These are phyloP conservation scores for Petunia hybrid DNA, from an alignment of 305 asterid genomes.

Conservation along the genomic window DNA sequence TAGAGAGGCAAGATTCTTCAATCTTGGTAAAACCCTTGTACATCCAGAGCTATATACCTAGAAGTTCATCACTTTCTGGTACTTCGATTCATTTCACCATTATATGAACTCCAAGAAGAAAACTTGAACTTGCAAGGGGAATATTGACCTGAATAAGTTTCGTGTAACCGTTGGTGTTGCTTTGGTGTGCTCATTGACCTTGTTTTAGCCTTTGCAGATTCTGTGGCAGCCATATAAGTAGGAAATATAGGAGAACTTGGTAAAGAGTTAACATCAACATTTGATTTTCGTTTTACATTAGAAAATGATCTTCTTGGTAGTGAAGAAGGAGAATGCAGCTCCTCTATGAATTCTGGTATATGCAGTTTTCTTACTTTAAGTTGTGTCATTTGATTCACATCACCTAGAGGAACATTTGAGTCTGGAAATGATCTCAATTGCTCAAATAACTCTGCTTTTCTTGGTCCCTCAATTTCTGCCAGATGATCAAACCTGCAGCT, in stretches of 20 bases:
- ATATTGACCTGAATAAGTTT: slow-evolving; percentile 58
- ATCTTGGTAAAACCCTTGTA: slow-evolving; percentile 26
- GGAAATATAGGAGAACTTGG: slow-evolving; percentile 72
- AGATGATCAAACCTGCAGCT: slow-evolving; percentile 50
- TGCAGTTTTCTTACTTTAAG: slow-evolving; percentile 47
- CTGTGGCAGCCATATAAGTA: slow-evolving; percentile 80
- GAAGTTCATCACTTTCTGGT: slow-evolving; percentile 51
- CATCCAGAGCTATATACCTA: not conserved
- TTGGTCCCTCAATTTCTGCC: slow-evolving; percentile 45
- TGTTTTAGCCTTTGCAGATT: slow-evolving; percentile 79
- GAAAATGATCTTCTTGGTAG: slow-evolving; percentile 75
- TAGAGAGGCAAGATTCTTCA: not conserved
- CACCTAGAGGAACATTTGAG: slow-evolving; percentile 45
- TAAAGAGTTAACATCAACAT: slow-evolving; percentile 55
- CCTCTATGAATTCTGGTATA: slow-evolving; percentile 58
- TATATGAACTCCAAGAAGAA: slow-evolving; percentile 63
- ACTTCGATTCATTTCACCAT: slow-evolving; percentile 46
- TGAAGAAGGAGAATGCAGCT: slow-evolving; percentile 56
- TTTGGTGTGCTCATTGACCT: slow-evolving; percentile 78
- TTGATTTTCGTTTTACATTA: slow-evolving; percentile 58
- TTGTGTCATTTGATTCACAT: slow-evolving; percentile 44
- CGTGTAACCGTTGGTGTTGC: slow-evolving; percentile 65
- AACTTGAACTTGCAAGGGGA: slow-evolving; percentile 63
- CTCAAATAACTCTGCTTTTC: slow-evolving; percentile 44
- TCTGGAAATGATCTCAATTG: slow-evolving; percentile 44